Percentiles rank a stretch among this genome's conserved stretches.
These are phyloP conservation scores for Chrysophaeum taylorii DNA, from an alignment of 352 stramenopile genomes.

Conservation along the genomic window DNA sequence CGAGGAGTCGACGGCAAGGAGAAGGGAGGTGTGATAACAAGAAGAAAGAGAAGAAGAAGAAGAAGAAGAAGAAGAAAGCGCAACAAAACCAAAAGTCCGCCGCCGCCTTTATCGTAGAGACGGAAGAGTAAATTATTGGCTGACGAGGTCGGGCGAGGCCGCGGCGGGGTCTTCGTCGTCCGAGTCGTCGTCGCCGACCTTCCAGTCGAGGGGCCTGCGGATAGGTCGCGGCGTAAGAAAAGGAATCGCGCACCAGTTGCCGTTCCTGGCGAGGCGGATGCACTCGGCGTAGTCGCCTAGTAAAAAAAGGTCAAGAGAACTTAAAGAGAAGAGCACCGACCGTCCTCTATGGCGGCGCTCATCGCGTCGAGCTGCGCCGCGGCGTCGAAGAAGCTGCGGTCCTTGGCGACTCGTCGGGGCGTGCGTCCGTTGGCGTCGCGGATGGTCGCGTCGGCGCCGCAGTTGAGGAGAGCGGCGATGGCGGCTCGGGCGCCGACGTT, in stretches of 20 bases:
- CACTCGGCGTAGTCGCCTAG: conserved; percentile 16
- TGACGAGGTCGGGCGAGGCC: no score
- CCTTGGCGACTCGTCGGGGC: not conserved
- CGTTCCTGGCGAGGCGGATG: conserved; percentile 10
- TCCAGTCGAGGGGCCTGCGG: conserved; percentile 12
- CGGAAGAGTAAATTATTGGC: no score
- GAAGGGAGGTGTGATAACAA: no score
- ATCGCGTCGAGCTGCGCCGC: conserved; percentile 7
- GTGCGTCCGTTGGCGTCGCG: not conserved
- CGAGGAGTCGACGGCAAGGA: no score
- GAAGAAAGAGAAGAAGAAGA: no score
- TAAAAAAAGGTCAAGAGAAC: no score
- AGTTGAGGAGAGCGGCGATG: conserved; percentile 3
- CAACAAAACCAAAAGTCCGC: no score
- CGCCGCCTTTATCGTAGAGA: no score
- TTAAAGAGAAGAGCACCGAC: no score
- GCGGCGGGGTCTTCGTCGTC: not conserved
- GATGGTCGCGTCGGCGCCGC: conserved; percentile 7
- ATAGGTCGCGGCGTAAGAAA: no score
- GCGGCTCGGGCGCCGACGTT: not conserved
- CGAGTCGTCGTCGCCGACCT: not conserved
- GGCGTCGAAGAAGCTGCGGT: not conserved
- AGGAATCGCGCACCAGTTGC: no score
- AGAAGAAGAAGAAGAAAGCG: no score
- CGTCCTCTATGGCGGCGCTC: not conserved